Percentiles rank a stretch among this genome's conserved stretches.
These are phyloP conservation scores for Mucor racemosus DNA, from an alignment of 371 early-diverging fungal genomes.

Conservation along the genomic window DNA sequence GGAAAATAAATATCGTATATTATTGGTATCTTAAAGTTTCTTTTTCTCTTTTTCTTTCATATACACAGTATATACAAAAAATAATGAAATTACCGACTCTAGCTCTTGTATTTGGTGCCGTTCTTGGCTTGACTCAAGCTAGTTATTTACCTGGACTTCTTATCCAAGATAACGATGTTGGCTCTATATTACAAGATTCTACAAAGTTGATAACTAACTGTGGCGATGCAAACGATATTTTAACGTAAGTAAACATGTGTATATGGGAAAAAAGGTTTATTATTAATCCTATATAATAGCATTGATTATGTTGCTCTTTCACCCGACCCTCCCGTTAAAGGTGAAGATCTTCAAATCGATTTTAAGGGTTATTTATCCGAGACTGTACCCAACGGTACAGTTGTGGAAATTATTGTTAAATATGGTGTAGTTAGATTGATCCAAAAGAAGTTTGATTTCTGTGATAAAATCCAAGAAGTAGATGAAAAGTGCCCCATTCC, in stretches of 20 bases:
- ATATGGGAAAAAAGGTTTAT: not conserved
- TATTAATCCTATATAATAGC: constrained; percentile 16
- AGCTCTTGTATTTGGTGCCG: not conserved
- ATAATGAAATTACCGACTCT: constrained; percentile 18
- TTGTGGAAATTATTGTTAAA: constrained; percentile 54
- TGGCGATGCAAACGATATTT: constrained; percentile 27
- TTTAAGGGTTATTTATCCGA: constrained; percentile 57
- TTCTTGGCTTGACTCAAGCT: constrained; percentile 14
- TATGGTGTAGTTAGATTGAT: constrained; percentile 48
- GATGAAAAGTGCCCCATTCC: constrained; percentile 62
- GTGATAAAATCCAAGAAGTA: constrained; percentile 54
- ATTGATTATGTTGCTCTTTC: constrained; percentile 46
- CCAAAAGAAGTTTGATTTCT: constrained; percentile 54
- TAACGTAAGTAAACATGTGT: constrained; percentile 23
- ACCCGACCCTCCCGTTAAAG: constrained; percentile 66
- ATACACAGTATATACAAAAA: not conserved
- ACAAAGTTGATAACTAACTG: constrained; percentile 34
- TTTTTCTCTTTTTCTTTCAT: constrained; percentile 9
- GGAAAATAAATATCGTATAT: not conserved
- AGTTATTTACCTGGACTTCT: constrained; percentile 25
- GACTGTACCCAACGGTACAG: constrained; percentile 57
- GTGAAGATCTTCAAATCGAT: constrained; percentile 53
- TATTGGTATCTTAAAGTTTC: not conserved
- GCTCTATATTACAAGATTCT: constrained; percentile 9
- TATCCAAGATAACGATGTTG: constrained; percentile 21